phyloP scores from a whole-genome alignment of 345 rosid genomes.

The Pistacia integerrima region DNA sequence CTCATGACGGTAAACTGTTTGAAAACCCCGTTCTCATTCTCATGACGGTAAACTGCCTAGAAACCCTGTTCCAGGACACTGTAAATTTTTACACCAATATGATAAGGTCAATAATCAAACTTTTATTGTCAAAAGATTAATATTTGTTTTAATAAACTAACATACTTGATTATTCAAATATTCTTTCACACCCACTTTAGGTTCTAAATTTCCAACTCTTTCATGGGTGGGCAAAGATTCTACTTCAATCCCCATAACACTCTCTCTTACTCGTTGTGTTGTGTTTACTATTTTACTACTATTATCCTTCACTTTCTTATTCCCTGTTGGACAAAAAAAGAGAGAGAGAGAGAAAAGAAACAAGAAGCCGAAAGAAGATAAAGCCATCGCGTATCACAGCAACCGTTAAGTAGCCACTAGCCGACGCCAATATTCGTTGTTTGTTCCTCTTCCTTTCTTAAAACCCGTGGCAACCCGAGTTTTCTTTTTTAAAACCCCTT shows the following conservation, averaged over 20 bases:
- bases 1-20: no score
- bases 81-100: neutral
- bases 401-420: slow-evolving; percentile 55
- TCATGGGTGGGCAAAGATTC: neutral
- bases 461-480: slow-evolving; percentile 34
- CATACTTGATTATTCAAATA: neutral
- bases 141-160: neutral
- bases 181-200: slow-evolving; percentile 18
- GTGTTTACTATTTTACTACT: neutral
- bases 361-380: slow-evolving; percentile 5
- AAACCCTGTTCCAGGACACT: no score
- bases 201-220: neutral
- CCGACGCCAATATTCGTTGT: slow-evolving; percentile 61
- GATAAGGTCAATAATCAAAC: slow-evolving; percentile 2
- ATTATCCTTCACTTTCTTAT: neutral
- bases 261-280: neutral
- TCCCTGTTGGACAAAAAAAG: neutral
- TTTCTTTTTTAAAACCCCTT: slow-evolving; percentile 27
- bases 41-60: no score
- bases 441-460: slow-evolving; percentile 24
- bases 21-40: no score
- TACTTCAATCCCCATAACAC: neutral
- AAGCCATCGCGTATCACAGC: slow-evolving; percentile 39
- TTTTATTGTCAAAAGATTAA: neutral
- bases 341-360: neutral